These are phyloP conservation scores for Polysphondylium violaceum DNA, from an alignment of 78 protist genomes.

Conservation along the genomic window DNA sequence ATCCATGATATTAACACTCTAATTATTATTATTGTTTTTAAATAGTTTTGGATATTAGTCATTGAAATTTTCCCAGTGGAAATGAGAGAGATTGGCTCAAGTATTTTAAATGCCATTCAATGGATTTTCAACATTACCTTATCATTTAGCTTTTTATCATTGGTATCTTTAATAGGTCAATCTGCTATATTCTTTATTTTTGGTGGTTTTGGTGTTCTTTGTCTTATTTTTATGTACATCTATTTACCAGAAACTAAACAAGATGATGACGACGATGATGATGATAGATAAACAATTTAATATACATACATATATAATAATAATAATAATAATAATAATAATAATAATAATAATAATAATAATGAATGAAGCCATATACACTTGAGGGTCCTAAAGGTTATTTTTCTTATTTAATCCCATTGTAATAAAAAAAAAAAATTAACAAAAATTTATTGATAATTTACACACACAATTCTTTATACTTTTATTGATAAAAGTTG, in stretches of 20 bases:
- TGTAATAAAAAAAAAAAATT: too few species aligned
- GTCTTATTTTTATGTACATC: constrained; percentile 12
- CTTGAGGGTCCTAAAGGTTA: too few species aligned
- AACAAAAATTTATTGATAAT: too few species aligned
- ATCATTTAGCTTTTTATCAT: constrained; percentile 44
- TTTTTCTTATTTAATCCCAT: too few species aligned
- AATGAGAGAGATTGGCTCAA: constrained; percentile 42
- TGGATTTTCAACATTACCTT: constrained; percentile 51
- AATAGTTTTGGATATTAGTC: constrained; percentile 57
- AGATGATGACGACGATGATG: constrained; percentile 21
- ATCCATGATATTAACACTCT: background rate
- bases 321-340: too few species aligned
- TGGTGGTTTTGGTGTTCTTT: constrained; percentile 58
- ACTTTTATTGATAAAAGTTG: too few species aligned
- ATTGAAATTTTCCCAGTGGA: constrained; percentile 75
- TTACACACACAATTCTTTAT: too few species aligned
- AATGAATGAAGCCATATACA: too few species aligned
- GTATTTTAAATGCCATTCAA: constrained; percentile 40
- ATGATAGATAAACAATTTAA: too few species aligned
- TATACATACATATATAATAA: too few species aligned
- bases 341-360: too few species aligned
- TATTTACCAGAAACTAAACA: constrained; percentile 41
- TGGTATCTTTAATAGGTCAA: constrained; percentile 21
- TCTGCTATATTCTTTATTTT: constrained; percentile 36
- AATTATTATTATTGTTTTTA: background rate